Conservation (phyloP, 805 yeast genomes). For the Lipomyces lipofer region DNA sequence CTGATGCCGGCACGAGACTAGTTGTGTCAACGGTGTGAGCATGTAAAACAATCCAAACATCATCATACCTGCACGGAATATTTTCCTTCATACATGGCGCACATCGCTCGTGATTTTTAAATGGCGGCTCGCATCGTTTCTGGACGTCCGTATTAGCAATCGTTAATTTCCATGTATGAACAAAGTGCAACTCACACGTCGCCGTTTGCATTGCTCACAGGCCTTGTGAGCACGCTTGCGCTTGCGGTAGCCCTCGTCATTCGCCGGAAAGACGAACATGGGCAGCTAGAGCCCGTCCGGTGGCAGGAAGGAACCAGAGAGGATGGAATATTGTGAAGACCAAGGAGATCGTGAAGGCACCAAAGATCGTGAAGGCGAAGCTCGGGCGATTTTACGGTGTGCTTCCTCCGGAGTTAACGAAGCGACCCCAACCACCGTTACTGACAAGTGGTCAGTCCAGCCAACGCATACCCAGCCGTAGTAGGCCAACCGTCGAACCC, state of each 20-base stretch:
- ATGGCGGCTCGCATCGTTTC: constrained; percentile 40
- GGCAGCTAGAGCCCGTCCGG: constrained; percentile 2
- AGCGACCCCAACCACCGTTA: too few species aligned
- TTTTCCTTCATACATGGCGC: constrained; percentile 40
- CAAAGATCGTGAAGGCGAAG: too few species aligned
- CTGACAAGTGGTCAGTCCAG: too few species aligned
- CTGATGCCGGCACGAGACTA: constrained; percentile 19
- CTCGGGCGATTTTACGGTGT: too few species aligned
- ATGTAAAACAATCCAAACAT: background rate
- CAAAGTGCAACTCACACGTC: constrained; percentile 35
- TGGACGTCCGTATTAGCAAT: constrained; percentile 10
- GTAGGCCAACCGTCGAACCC: too few species aligned
- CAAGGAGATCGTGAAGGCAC: too few species aligned
- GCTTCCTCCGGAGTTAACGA: too few species aligned
- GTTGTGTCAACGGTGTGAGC: background rate
- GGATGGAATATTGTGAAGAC: too few species aligned
- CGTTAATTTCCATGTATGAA: background rate
- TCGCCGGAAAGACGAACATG: constrained; percentile 49
- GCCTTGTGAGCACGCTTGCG: constrained; percentile 48
- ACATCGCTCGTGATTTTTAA: constrained; percentile 35
- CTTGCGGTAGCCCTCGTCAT: constrained; percentile 44
- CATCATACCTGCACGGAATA: constrained; percentile 35
- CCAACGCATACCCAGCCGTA: too few species aligned
- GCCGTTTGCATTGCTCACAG: constrained; percentile 45
- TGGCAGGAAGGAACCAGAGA: background rate